Evolutionary conservation across 177 flowering plant species (phyloP).

Genomic region (Telopea speciosissima): DNA sequence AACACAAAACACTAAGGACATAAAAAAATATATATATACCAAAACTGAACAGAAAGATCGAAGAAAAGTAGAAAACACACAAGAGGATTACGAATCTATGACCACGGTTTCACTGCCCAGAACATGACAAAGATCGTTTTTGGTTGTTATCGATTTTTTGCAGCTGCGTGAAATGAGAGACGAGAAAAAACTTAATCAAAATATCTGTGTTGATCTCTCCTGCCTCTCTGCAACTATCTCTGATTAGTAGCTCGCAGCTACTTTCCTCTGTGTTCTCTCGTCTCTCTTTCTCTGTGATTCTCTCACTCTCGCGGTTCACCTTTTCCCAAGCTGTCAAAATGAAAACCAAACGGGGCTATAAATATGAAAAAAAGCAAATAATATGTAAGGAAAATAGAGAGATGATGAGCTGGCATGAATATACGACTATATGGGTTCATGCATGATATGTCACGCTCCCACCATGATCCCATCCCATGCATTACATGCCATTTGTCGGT

Average conservation of each 20-base stretch:
- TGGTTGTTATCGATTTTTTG: neutral
- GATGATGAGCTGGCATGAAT: conserved; percentile 16
- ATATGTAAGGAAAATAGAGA: too few relatives aligned
- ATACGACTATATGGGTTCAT: neutral
- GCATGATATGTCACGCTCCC: conserved; percentile 22
- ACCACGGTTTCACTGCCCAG: neutral
- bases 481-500: neutral
- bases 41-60: too few relatives aligned
- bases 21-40: too few relatives aligned
- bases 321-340: conserved; percentile 37
- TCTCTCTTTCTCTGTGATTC: neutral
- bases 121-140: neutral
- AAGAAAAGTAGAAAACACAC: neutral
- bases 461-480: neutral
- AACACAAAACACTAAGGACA: neutral
- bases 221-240: neutral
- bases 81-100: neutral
- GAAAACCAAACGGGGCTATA: conserved; percentile 13
- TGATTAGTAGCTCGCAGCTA: neutral
- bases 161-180: neutral
- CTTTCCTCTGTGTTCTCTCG: neutral
- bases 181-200: neutral
- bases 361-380: neutral
- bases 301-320: neutral
- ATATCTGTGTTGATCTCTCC: neutral